phyloP scores from a whole-genome alignment of 2,329 filamentous ascomycete genomes.

The Ustulina deusta region DNA sequence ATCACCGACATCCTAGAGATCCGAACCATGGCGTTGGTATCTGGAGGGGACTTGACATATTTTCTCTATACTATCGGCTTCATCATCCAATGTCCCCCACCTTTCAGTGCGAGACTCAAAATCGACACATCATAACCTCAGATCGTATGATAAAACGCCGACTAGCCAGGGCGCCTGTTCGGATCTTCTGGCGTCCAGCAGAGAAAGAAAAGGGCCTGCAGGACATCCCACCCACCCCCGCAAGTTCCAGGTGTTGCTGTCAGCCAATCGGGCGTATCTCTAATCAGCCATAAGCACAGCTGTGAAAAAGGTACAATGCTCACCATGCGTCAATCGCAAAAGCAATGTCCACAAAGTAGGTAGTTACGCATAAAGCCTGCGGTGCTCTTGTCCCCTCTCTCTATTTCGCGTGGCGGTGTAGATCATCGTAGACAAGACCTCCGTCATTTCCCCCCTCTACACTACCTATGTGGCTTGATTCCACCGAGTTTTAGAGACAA shows the following conservation, averaged over 20 bases:
- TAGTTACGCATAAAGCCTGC: constrained; percentile 1
- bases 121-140: constrained; percentile 2
- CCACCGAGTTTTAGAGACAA: not conserved
- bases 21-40: constrained; percentile 11
- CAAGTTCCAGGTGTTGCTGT: constrained; percentile 9
- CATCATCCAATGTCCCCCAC: not conserved
- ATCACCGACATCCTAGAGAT: not conserved
- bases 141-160: constrained; percentile 14
- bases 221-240: constrained; percentile 2
- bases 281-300: constrained; percentile 2
- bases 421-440: constrained; percentile 1
- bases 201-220: constrained; percentile 4
- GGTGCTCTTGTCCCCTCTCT: not conserved
- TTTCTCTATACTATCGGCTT: not conserved
- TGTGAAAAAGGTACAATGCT: constrained; percentile 14
- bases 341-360: not conserved
- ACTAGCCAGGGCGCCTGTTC: constrained; percentile 11
- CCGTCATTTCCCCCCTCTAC: not conserved
- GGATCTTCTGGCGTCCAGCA: constrained; percentile 13
- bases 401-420: constrained; percentile 3
- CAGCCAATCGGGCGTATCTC: constrained; percentile 21
- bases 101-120: not conserved
- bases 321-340: constrained; percentile 19
- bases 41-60: not conserved
- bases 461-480: not conserved